Conservation (phyloP, 2,329 filamentous ascomycete genomes). For the Fusarium newnesense region DNA sequence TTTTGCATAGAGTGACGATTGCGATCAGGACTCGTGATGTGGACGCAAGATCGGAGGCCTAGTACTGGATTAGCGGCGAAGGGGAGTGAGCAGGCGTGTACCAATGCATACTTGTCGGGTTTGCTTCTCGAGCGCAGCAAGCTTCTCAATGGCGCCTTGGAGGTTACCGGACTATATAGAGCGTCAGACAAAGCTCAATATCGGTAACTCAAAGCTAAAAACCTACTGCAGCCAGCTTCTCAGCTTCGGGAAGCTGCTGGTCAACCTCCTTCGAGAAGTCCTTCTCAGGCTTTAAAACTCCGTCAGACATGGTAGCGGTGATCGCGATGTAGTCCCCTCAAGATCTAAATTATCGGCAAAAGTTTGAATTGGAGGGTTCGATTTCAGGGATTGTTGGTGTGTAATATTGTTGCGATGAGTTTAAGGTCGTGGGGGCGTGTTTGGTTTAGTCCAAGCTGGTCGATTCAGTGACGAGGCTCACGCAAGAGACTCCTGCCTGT, state of each 20-base stretch:
- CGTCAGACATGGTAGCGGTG: conserved; percentile 76
- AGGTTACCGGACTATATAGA: conserved; percentile 71
- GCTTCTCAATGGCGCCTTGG: conserved; percentile 91
- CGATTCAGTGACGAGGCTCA: conserved; percentile 48
- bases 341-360: not conserved
- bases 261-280: conserved; percentile 98
- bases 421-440: conserved; percentile 39
- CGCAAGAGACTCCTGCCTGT: conserved; percentile 54
- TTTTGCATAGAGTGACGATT: conserved; percentile 94
- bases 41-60: conserved; percentile 96
- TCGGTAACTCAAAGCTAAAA: conserved; percentile 19
- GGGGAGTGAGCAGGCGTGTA: conserved; percentile 24
- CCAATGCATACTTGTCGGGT: conserved; percentile 81
- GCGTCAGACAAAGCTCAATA: conserved; percentile 19
- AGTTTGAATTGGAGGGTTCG: not conserved
- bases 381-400: conserved; percentile 20
- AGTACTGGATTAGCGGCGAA: conserved; percentile 27
- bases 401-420: conserved; percentile 35
- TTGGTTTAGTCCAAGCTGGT: conserved; percentile 42
- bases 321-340: conserved; percentile 10
- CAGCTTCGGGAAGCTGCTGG: conserved; percentile 87
- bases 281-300: conserved; percentile 92
- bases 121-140: conserved; percentile 92
- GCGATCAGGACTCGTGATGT: conserved; percentile 88
- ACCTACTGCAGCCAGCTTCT: conserved; percentile 87